phyloP scores from a whole-genome alignment of 2,329 filamentous ascomycete genomes.

The Penicillium concentricum region DNA sequence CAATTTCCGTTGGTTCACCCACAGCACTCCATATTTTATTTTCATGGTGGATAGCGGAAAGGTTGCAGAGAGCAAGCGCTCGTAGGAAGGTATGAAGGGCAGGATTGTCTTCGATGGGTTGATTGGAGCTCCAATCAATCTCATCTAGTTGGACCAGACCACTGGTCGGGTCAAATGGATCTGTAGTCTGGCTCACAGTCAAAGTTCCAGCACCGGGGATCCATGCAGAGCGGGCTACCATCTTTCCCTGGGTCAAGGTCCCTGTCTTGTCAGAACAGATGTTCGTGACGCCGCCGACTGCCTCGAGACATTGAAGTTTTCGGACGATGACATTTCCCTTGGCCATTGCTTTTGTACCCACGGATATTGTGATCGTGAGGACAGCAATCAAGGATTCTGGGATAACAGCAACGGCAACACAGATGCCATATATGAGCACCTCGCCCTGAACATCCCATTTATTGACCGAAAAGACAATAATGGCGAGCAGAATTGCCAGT shows the following conservation, averaged over 20 bases:
- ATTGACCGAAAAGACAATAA: conserved; percentile 63
- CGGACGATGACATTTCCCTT: conserved; percentile 55
- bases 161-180: conserved; percentile 57
- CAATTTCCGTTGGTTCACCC: conserved; percentile 67
- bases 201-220: conserved; percentile 54
- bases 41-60: conserved; percentile 51
- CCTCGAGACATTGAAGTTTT: conserved; percentile 55
- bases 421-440: conserved; percentile 60
- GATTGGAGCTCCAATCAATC: conserved; percentile 30
- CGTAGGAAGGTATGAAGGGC: conserved; percentile 53
- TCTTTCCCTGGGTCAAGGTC: conserved; percentile 56
- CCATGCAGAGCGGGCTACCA: conserved; percentile 61
- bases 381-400: conserved; percentile 64
- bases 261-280: conserved; percentile 61
- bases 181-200: conserved; percentile 52
- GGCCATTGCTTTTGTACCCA: conserved; percentile 56
- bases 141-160: conserved; percentile 46
- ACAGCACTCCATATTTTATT: conserved; percentile 52
- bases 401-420: conserved; percentile 60
- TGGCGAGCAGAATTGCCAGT: conserved; percentile 62
- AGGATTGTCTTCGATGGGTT: conserved; percentile 23
- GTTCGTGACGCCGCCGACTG: conserved; percentile 57
- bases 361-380: conserved; percentile 61
- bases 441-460: conserved; percentile 56
- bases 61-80: conserved; percentile 56